Percentiles rank a stretch among this genome's conserved stretches.
These are phyloP conservation scores for Aureobasidium pullulans DNA, from an alignment of 2,329 filamentous ascomycete species.

Conservation along the genomic window DNA sequence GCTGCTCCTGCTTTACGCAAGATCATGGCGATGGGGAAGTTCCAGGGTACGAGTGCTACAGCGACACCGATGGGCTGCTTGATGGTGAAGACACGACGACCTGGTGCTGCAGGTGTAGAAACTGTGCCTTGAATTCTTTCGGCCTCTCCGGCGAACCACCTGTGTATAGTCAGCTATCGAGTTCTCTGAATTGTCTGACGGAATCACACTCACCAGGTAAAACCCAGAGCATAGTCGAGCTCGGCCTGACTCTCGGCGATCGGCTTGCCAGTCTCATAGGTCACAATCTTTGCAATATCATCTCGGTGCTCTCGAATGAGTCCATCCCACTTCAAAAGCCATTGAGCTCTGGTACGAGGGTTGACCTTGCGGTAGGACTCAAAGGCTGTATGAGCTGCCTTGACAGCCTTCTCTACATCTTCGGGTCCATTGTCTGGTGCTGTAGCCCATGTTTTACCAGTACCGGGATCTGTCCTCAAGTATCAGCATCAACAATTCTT, in stretches of 20 bases:
- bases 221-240: conserved; percentile 43
- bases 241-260: conserved; percentile 41
- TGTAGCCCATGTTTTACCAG: conserved; percentile 41
- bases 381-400: conserved; percentile 55
- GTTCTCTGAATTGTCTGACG: not conserved
- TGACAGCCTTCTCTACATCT: conserved; percentile 55
- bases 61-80: conserved; percentile 68
- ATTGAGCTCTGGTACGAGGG: conserved; percentile 54
- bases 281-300: conserved; percentile 54
- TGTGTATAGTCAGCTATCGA: not conserved
- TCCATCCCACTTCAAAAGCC: conserved; percentile 57
- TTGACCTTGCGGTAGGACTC: conserved; percentile 52
- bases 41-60: conserved; percentile 65
- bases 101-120: conserved; percentile 52
- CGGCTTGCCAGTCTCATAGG: conserved; percentile 48
- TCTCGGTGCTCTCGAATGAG: conserved; percentile 56
- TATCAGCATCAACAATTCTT: not conserved
- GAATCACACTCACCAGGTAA: conserved; percentile 32
- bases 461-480: conserved; percentile 40
- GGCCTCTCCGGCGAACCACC: conserved; percentile 49
- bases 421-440: conserved; percentile 44
- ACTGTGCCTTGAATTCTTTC: conserved; percentile 56
- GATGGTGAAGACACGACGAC: conserved; percentile 60
- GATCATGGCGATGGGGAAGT: conserved; percentile 63
- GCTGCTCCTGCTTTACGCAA: conserved; percentile 61